Evolutionary conservation across 331 rosid genomes (phyloP), one percentile per base, ranked within the genome.

Genomic region (Malus hybrid): DNA sequence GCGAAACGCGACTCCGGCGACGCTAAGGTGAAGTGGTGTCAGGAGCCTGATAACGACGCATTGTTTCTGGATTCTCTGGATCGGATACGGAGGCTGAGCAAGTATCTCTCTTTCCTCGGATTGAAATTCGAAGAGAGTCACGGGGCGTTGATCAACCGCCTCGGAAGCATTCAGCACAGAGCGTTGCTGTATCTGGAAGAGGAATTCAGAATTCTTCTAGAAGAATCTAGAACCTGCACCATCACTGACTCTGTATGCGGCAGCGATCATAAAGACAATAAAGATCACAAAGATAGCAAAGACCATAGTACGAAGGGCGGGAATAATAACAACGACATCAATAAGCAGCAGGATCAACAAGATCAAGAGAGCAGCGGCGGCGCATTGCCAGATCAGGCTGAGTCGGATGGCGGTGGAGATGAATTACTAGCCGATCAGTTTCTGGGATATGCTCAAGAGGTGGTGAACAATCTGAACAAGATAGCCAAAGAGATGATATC

Each of bases 151-250:
- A 24, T 85, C 60, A 93, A 91, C 29, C 90, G 87, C 73, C 63
- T 83, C 2, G 84, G 86, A 1, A 58, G 28, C 46, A 79, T 85
- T 62, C 91, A 89, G 15, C 89, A 91, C 69, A 82, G 87, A 64
- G 79, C 78, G 8, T 82, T 90, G 86, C 34, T 90, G 18, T 79
- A 71, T 86, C 77, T 93, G 74, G 97, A 93, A 72, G 97, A 93
- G 18, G 93, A 88, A 33, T 89, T 93, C 75, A 79, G 93, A 2
- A 6, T 76, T 19, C 74, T 90, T 18, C 66, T 90, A 11, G 98
- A 93, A 78, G 93, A 87, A 71, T 84, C 77, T 1, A 81, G 60
- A 83, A 65, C 53, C 6, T 60, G n/a, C 2, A 85, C 86, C 32
- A 12, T 16, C 22, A 30, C 78, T 19, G 84, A 85, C 39, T 57